Percentiles rank a stretch among this genome's conserved stretches.
phyloP scores from a whole-genome alignment of 1,284 basidiomycete genomes.

The Ustilago vetiveriae region DNA sequence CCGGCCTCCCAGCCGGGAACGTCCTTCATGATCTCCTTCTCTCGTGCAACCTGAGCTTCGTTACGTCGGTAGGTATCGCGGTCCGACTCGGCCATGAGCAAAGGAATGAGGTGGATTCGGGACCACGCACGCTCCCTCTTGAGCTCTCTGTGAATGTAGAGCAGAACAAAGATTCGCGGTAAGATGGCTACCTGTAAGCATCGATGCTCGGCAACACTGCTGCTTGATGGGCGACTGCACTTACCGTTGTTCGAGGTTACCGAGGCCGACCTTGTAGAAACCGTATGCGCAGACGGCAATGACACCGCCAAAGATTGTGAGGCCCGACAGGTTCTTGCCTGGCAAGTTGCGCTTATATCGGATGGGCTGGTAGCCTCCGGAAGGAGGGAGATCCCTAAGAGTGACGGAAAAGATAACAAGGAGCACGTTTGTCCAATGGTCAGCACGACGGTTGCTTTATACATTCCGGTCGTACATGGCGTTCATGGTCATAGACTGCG shows the following conservation, averaged over 20 bases:
- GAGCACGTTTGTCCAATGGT: too few species aligned
- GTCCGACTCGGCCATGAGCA: conserved; percentile 87
- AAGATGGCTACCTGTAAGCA: too few species aligned
- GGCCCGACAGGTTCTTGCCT: conserved; percentile 86
- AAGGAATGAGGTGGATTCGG: conserved; percentile 90
- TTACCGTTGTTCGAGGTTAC: conserved; percentile 91
- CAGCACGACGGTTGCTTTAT: too few species aligned
- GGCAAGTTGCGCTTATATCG: conserved; percentile 97
- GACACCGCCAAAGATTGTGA: conserved; percentile 84
- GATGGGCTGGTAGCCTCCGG: conserved; percentile 90
- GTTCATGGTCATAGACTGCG: too few species aligned
- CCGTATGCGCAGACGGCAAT: conserved; percentile 87
- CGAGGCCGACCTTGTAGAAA: conserved; percentile 89
- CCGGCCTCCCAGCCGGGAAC: conserved; percentile 84
- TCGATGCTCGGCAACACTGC: neutral
- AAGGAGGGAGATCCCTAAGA: conserved; percentile 89
- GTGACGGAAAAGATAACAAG: neutral
- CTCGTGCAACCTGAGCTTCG: conserved; percentile 80
- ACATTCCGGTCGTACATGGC: too few species aligned
- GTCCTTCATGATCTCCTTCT: conserved; percentile 94
- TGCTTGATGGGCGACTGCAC: conserved; percentile 61
- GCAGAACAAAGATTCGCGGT: too few species aligned
- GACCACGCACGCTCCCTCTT: conserved; percentile 94
- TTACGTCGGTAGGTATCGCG: conserved; percentile 85
- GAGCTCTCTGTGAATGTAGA: conserved; percentile 77